A percentile compares a stretch with the other conserved stretches of the same genome.
phyloP scores from a whole-genome alignment of 2,329 filamentous ascomycete species.

The Diplodia sapinea region DNA sequence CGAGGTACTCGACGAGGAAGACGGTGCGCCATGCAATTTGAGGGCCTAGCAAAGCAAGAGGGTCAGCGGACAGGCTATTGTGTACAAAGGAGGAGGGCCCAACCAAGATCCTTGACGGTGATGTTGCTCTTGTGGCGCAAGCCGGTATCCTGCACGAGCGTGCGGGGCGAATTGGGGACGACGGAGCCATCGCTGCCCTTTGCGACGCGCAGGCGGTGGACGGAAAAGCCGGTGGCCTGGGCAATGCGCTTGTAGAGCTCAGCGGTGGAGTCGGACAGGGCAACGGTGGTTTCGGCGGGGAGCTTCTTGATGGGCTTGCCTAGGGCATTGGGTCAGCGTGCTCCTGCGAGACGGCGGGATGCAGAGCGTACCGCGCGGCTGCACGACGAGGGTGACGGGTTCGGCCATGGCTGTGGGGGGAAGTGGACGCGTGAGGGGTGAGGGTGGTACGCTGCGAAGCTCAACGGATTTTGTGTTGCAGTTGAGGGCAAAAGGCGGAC shows the following conservation, averaged over 20 bases:
- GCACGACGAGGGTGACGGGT: slow-evolving; percentile 51
- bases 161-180: slow-evolving; percentile 60
- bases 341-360: not conserved
- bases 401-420: slow-evolving; percentile 39
- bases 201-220: slow-evolving; percentile 67
- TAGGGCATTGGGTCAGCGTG: slow-evolving; percentile 40
- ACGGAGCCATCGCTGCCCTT: slow-evolving; percentile 67
- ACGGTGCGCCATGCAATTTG: slow-evolving; percentile 94
- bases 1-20: slow-evolving; percentile 93
- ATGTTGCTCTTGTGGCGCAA: slow-evolving; percentile 67
- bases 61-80: not conserved
- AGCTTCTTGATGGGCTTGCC: slow-evolving; percentile 68
- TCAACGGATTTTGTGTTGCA: slow-evolving; percentile 23
- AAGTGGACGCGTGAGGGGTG: not conserved
- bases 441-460: not conserved
- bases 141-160: slow-evolving; percentile 61
- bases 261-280: slow-evolving; percentile 57
- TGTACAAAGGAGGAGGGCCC: slow-evolving; percentile 30
- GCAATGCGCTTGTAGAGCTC: slow-evolving; percentile 66
- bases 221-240: slow-evolving; percentile 58
- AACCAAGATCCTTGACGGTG: slow-evolving; percentile 93
- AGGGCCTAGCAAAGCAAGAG: slow-evolving; percentile 62
- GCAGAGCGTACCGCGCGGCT: slow-evolving; percentile 50
- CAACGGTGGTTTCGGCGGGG: slow-evolving; percentile 61
- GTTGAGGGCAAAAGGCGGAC: not conserved